Evolutionary conservation across 352 stramenopile genomes (phyloP).

Genomic region (Globisporangium abappressorium): DNA sequence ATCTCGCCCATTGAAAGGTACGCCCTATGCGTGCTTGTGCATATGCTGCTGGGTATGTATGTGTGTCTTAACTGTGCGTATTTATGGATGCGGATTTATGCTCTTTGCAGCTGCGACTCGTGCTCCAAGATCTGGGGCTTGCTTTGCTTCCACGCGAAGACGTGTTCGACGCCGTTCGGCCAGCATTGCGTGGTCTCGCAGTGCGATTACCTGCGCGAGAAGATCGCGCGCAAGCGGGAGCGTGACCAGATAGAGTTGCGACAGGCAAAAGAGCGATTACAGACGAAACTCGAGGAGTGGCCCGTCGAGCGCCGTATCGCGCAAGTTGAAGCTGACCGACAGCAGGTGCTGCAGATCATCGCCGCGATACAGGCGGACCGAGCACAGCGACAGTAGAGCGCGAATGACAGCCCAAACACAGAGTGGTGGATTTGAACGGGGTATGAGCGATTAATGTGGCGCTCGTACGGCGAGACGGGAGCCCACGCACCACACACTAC

Average conservation of each 20-base stretch:
- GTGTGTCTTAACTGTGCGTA: not conserved
- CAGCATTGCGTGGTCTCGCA: conserved; percentile 76
- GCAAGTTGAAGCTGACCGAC: conserved; percentile 72
- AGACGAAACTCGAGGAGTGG: conserved; percentile 61
- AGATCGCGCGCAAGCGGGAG: conserved; percentile 77
- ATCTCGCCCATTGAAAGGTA: conserved; percentile 79
- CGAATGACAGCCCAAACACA: not conserved
- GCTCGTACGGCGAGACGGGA: not conserved
- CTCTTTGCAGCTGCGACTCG: conserved; percentile 53
- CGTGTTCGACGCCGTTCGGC: conserved; percentile 46
- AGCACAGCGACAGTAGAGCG: conserved; percentile 32
- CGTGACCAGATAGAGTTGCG: conserved; percentile 56
- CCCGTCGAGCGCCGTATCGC: conserved; percentile 77
- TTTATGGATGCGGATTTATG: not conserved
- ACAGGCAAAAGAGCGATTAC: conserved; percentile 45
- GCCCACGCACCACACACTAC: not conserved
- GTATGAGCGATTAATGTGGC: not conserved
- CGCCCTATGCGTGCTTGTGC: not conserved
- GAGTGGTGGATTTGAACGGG: not conserved
- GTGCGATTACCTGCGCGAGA: conserved; percentile 84
- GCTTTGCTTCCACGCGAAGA: conserved; percentile 86
- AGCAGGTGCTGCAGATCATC: conserved; percentile 77
- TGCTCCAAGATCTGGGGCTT: conserved; percentile 86
- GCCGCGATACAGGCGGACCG: conserved; percentile 66
- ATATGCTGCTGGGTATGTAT: not conserved